Base-by-base conservation (phyloP, 805 yeast genomes). In the Blastobotrys robertii region DNA sequence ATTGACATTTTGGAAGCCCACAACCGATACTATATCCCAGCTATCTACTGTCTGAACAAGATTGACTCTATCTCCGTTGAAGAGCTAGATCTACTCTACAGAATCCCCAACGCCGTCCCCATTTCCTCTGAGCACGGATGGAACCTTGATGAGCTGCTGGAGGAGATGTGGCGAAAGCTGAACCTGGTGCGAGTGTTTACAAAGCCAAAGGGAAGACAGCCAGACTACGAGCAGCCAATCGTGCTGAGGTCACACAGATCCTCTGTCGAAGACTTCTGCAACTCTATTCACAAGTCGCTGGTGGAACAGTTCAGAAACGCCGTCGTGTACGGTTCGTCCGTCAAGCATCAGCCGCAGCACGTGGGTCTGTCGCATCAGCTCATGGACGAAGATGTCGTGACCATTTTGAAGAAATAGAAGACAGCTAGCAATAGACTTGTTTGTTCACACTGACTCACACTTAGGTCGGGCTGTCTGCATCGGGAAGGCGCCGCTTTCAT, bases 101-200 rank as follows among this genome's bases (percentile, higher is more conserved):
- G 92, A 60, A 92, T 92, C 55, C 98, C 98, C 40, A 80, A 92
- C 65, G 97, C 97, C 6, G 94, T 92, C 41, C 98, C 98, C 33
- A 90, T 92, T 48, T 84, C 96, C 8, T 83, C 96, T 6, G 97
- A 94, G 49, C 74, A 83, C 59, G 95, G 94, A 52, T 92, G 98
- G 98, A 92, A 92, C 60, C 69, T 92, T 59, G 98, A 92, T 64
- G 97, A 90, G 65, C 72, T 92, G 53, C 70, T 92, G 53, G 95
- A 90, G 58, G 71, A 78, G 60, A 92, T 92, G 97, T 92, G 99
- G 99, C 84, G 80, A 43, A 76, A 81, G 60, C 74, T 92, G 56
- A 80, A 84, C 53, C 70, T 92, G 57, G 97, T 90, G 34, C 79
- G 99, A 60, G 96, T 92, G 14, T 92, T 90, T 66, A 92, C 99